phyloP scores from a whole-genome alignment of 2,329 filamentous ascomycete species.

The Stachybotrys chlorohalonatus region DNA sequence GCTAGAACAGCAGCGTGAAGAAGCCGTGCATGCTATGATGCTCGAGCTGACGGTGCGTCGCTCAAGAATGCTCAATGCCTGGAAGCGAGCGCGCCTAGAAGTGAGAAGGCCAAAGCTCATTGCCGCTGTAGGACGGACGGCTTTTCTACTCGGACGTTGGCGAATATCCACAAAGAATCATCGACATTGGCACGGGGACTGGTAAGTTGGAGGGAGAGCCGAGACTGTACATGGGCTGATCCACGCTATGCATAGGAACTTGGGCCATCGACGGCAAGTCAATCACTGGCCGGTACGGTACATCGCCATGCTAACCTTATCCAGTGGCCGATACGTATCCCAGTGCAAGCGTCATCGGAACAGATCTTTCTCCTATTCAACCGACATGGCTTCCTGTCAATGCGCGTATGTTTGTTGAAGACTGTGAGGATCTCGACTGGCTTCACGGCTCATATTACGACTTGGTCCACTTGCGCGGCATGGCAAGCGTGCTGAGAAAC shows the following conservation, averaged over 20 bases:
- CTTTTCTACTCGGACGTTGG: conserved; percentile 31
- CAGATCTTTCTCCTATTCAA: conserved; percentile 36
- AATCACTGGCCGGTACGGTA: too few species aligned
- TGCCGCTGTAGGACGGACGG: conserved; percentile 20
- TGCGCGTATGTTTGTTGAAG: conserved; percentile 53
- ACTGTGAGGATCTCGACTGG: conserved; percentile 51
- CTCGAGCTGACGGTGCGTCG: conserved; percentile 28
- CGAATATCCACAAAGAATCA: conserved; percentile 29
- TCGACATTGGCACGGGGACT: conserved; percentile 41
- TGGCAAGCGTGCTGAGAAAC: conserved; percentile 42
- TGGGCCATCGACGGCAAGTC: conserved; percentile 42
- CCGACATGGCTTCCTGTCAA: conserved; percentile 46
- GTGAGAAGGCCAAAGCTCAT: background rate
- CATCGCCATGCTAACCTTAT: conserved; percentile 2
- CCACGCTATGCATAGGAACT: conserved; percentile 20
- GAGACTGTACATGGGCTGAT: background rate
- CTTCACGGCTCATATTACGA: conserved; percentile 42
- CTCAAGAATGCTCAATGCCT: background rate
- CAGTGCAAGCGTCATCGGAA: conserved; percentile 29
- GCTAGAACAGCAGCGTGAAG: conserved; percentile 34
- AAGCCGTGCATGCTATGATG: conserved; percentile 35
- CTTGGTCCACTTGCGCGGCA: conserved; percentile 42
- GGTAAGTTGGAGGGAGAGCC: conserved; percentile 17
- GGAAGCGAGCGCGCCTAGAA: too few species aligned
- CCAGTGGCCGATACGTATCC: conserved; percentile 32